Base-by-base conservation (phyloP, 1,284 basidiomycete species). In the Ustilago esculenta region DNA sequence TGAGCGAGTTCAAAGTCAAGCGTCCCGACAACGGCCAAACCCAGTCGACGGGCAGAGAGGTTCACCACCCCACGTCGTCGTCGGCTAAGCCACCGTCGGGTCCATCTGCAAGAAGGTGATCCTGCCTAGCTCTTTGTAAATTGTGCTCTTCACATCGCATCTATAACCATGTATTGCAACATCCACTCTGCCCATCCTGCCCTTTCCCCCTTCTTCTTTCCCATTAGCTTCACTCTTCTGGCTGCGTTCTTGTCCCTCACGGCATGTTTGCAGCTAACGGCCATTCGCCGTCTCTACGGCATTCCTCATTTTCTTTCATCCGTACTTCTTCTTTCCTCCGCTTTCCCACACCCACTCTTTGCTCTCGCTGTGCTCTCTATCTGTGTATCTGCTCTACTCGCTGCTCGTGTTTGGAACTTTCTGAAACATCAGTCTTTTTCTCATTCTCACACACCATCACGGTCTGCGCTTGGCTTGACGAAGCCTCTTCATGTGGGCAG, bases 1-100 rank as follows among this genome's bases (percentile, higher is more conserved):
- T 81, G 49, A 60, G 72, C 49, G 80, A 81, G 59, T 81, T 77
- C 66, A 70, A 75, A 23, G 67, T 81, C 27, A 79, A 78, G 53
- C 70, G 63, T 24, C 41, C 61, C 15, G 35, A 54, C 23, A 12
- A 46, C 5, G 42, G 25, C 32, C 46, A 35, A 23, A 10, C 7
- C 15, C 18, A 43, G 30, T 21, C 32, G 29, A 59, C 39, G 24
- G 52, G 27, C 15, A 47, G 47, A 25, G 48, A 66, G 39, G 55
- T 60, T 24, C 64, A 59, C 11, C 64, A 50, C 37, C 41, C 50
- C 1, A 30, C 45, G 2, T 54, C 50, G n/a, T 41, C 33, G 25
- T 30, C 33, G 18, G 23, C 18, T 15, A 32, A 40, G 25, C 27
- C 27, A 20, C 6, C 36, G 36, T 20, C 8, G 14, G 30, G 36